Evolutionary conservation across 73 alveolate genomes (phyloP).

Genomic region (Paramecium octaurelia): DNA sequence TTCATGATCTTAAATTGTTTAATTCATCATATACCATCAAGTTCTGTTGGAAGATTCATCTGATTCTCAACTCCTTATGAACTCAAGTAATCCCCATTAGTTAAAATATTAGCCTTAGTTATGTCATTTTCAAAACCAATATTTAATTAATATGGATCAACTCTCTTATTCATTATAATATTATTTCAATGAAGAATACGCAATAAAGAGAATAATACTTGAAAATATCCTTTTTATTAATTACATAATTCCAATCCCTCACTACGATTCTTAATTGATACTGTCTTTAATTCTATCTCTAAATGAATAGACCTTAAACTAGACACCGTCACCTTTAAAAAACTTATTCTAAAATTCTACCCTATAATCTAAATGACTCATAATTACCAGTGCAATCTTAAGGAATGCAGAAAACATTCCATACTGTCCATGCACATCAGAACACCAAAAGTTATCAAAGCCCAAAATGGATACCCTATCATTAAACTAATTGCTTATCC

Average conservation of each 20-base stretch:
- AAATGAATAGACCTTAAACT: slow-evolving; percentile 77
- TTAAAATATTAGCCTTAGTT: not conserved
- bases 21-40: not conserved
- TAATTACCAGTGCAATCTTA: slow-evolving; percentile 92
- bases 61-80: not conserved
- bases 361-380: not conserved
- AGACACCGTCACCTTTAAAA: slow-evolving; percentile 84
- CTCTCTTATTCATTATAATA: not conserved
- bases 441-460: slow-evolving; percentile 81
- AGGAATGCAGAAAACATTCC: slow-evolving; percentile 96
- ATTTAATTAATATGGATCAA: not conserved
- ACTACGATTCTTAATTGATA: not conserved
- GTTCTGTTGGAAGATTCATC: not conserved
- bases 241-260: not conserved
- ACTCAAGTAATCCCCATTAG: not conserved
- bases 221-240: not conserved
- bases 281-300: not conserved
- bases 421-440: slow-evolving; percentile 91
- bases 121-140: not conserved
- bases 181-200: not conserved
- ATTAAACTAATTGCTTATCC: slow-evolving; percentile 58
- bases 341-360: slow-evolving; percentile 95
- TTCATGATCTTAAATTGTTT: slow-evolving; percentile 3
- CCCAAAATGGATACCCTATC: slow-evolving; percentile 70
- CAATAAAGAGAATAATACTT: not conserved